These are phyloP conservation scores for Aspergillus leporis DNA, from an alignment of 495 filamentous ascomycete genomes.

Conservation along the genomic window DNA sequence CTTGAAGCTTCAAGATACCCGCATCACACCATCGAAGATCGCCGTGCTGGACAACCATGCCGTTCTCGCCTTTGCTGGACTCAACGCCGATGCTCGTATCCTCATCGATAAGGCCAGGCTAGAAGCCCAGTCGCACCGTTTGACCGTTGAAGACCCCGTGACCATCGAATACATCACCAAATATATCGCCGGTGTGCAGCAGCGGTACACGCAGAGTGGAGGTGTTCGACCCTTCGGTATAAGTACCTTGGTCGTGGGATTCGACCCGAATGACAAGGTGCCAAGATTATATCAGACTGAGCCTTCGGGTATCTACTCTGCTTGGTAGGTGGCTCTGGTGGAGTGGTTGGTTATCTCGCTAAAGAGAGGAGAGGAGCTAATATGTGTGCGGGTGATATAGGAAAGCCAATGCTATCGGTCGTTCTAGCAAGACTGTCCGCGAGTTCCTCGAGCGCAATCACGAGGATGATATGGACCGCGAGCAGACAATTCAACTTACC, in stretches of 20 bases:
- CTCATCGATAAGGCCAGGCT: conserved; percentile 95
- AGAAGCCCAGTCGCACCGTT: conserved; percentile 94
- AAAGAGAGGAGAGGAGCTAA: conserved; percentile 6
- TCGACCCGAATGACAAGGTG: conserved; percentile 83
- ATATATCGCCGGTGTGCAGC: conserved; percentile 95
- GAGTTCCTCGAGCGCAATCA: conserved; percentile 98
- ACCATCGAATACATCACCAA: conserved; percentile 99
- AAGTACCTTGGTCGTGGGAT: conserved; percentile 94
- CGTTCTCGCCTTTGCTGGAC: conserved; percentile 92
- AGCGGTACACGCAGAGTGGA: conserved; percentile 97
- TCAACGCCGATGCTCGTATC: conserved; percentile 97
- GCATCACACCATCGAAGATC: conserved; percentile 98
- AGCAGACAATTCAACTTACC: conserved; percentile 93
- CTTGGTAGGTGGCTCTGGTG: conserved; percentile 64
- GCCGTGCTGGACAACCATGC: conserved; percentile 91
- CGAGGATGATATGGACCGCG: conserved; percentile 93
- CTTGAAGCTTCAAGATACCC: conserved; percentile 98
- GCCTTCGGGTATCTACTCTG: conserved; percentile 96
- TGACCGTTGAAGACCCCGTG: conserved; percentile 97
- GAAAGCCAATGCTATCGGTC: conserved; percentile 99
- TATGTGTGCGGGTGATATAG: conserved; percentile 43
- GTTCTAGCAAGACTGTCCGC: conserved; percentile 96
- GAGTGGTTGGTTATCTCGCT: conserved; percentile 6
- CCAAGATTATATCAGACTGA: conserved; percentile 96
- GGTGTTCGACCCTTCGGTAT: conserved; percentile 97